phyloP scores from a whole-genome alignment of 331 rosid species.

The Quercus tomentella region DNA sequence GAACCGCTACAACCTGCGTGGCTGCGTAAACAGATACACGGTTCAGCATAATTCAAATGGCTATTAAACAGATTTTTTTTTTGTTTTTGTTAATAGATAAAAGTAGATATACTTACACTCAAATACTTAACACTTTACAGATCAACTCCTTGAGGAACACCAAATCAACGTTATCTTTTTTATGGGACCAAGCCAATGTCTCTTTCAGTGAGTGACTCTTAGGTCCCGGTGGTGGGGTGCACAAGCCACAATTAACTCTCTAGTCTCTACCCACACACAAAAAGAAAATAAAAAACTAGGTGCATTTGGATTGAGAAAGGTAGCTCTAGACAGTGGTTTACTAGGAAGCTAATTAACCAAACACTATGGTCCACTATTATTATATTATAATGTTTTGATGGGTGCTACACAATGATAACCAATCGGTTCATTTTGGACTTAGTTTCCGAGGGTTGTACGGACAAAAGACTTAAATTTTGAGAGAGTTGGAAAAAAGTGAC shows the following conservation, averaged over 20 bases:
- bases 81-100: too few relatives aligned
- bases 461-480: background rate
- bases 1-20: background rate
- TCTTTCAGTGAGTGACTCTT: conserved; percentile 5
- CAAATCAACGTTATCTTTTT: background rate
- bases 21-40: background rate
- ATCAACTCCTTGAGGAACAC: conserved; percentile 10
- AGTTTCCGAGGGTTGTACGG: background rate
- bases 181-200: conserved; percentile 1
- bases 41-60: background rate
- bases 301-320: background rate
- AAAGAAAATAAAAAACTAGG: background rate
- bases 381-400: background rate
- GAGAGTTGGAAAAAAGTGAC: too few relatives aligned
- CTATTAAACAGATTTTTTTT: background rate
- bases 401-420: background rate
- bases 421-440: background rate
- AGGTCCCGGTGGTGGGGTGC: background rate
- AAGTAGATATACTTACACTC: background rate
- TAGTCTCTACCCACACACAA: background rate
- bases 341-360: background rate
- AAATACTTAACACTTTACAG: background rate
- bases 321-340: background rate
- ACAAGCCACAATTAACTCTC: conserved; percentile 7
- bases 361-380: background rate